A percentile compares a stretch with the other conserved stretches of the same genome.
Evolutionary conservation across 306 rosid species (phyloP).

Genomic region (Glycine soja): DNA sequence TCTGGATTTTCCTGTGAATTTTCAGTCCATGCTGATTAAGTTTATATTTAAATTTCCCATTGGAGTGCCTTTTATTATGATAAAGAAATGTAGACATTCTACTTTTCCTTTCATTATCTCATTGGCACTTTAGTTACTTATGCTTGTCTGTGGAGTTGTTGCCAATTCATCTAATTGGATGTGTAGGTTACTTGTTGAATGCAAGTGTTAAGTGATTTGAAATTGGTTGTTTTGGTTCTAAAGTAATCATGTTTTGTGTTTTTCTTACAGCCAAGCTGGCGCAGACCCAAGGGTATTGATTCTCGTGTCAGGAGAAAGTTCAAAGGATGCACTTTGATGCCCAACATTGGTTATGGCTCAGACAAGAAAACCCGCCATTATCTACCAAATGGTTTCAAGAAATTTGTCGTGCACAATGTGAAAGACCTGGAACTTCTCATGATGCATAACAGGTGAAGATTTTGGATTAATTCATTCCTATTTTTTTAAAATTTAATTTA

Average conservation of each 20-base stretch:
- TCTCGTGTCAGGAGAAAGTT: constrained; percentile 89
- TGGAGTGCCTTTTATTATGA: neutral
- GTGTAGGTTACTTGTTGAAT: constrained; percentile 13
- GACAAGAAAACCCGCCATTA: constrained; percentile 85
- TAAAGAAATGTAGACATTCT: neutral
- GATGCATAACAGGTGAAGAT: constrained; percentile 78
- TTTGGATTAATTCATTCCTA: neutral
- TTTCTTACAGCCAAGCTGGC: constrained; percentile 65
- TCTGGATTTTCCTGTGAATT: constrained; percentile 52
- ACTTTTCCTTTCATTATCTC: neutral
- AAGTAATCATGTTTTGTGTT: neutral
- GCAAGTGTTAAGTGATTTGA: neutral
- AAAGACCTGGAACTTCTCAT: constrained; percentile 70
- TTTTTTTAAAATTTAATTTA: neutral
- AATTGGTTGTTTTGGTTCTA: neutral
- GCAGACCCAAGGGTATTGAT: constrained; percentile 91
- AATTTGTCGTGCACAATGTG: constrained; percentile 75
- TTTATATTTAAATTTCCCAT: neutral
- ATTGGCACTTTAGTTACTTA: neutral
- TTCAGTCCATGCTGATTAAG: neutral
- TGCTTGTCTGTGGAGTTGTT: neutral
- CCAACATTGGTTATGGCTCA: constrained; percentile 77
- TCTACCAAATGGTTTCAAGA: constrained; percentile 85
- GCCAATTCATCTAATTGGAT: neutral
- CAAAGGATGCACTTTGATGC: constrained; percentile 84